A percentile compares a stretch with the other conserved stretches of the same genome.
Evolutionary conservation across 2,329 filamentous ascomycete species (phyloP).

Genomic region (Plenodomus tracheiphilus): DNA sequence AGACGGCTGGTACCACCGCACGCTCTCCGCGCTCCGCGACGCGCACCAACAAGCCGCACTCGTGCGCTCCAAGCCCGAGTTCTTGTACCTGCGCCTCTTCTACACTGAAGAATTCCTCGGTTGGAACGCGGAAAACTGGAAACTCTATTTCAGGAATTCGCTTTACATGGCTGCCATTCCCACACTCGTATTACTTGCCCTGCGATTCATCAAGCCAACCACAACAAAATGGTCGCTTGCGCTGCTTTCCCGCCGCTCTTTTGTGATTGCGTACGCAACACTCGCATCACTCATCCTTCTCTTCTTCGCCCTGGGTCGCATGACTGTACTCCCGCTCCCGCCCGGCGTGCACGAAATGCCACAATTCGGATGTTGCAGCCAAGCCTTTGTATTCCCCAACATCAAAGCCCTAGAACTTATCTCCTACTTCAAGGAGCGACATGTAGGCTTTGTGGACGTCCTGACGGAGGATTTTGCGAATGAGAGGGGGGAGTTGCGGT

Average conservation of each 20-base stretch:
- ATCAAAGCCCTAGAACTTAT: constrained; percentile 29
- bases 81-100: constrained; percentile 53
- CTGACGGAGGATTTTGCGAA: constrained; percentile 50
- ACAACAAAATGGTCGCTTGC: constrained; percentile 24
- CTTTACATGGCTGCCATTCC: constrained; percentile 23
- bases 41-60: constrained; percentile 36
- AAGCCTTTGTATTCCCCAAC: constrained; percentile 51
- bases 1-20: constrained; percentile 53
- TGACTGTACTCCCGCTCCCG: constrained; percentile 43
- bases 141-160: constrained; percentile 42
- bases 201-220: constrained; percentile 26
- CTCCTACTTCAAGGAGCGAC: constrained; percentile 37
- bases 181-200: constrained; percentile 24
- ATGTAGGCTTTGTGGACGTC: constrained; percentile 45
- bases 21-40: constrained; percentile 40
- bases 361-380: constrained; percentile 50
- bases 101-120: constrained; percentile 52
- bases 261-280: constrained; percentile 22
- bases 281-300: constrained; percentile 26
- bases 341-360: constrained; percentile 47
- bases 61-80: constrained; percentile 28
- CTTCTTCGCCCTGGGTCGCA: constrained; percentile 48
- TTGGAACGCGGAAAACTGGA: constrained; percentile 51
- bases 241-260: constrained; percentile 21
- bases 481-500: constrained; percentile 43